Percentiles rank a stretch among this genome's conserved stretches.
These are phyloP conservation scores for Alternaria dauci DNA, from an alignment of 2,329 filamentous ascomycete species.

Conservation along the genomic window DNA sequence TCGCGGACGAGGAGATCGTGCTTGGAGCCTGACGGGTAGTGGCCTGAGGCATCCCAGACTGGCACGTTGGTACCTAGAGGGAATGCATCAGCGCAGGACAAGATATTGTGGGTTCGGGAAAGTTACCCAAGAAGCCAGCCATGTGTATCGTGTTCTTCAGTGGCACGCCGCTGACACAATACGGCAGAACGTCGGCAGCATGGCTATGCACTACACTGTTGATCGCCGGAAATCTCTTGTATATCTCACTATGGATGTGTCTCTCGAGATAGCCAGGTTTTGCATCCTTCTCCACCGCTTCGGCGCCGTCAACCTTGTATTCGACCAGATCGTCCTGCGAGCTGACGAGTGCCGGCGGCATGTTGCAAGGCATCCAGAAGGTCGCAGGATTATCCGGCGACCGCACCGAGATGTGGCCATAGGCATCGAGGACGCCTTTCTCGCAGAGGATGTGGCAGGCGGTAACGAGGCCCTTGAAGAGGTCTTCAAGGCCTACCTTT, in stretches of 20 bases:
- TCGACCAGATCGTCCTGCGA: conserved; percentile 54
- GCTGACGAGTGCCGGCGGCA: conserved; percentile 55
- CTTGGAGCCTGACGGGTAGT: conserved; percentile 41
- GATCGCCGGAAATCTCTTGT: conserved; percentile 55
- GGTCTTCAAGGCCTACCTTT: conserved; percentile 49
- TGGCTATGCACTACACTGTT: conserved; percentile 58
- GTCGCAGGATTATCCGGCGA: conserved; percentile 58
- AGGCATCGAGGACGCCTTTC: conserved; percentile 62
- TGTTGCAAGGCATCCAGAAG: conserved; percentile 57
- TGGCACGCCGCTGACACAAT: conserved; percentile 53
- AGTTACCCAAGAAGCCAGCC: conserved; percentile 54
- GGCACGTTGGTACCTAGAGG: conserved; percentile 43
- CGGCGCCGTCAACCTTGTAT: conserved; percentile 55
- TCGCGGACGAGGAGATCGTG: conserved; percentile 49
- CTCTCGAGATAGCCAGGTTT: conserved; percentile 53
- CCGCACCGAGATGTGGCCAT: conserved; percentile 64
- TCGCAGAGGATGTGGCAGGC: conserved; percentile 63
- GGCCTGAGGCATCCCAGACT: conserved; percentile 46
- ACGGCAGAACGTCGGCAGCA: conserved; percentile 54
- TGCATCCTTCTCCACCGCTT: conserved; percentile 45
- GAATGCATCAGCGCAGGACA: background rate
- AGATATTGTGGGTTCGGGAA: background rate
- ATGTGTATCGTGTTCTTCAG: conserved; percentile 52
- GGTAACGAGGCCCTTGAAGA: conserved; percentile 54
- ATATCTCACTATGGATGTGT: conserved; percentile 57